A percentile compares a stretch with the other conserved stretches of the same genome.
These are phyloP conservation scores for Hymenoscyphus infarciens DNA, from an alignment of 2,329 filamentous ascomycete genomes.

Conservation along the genomic window DNA sequence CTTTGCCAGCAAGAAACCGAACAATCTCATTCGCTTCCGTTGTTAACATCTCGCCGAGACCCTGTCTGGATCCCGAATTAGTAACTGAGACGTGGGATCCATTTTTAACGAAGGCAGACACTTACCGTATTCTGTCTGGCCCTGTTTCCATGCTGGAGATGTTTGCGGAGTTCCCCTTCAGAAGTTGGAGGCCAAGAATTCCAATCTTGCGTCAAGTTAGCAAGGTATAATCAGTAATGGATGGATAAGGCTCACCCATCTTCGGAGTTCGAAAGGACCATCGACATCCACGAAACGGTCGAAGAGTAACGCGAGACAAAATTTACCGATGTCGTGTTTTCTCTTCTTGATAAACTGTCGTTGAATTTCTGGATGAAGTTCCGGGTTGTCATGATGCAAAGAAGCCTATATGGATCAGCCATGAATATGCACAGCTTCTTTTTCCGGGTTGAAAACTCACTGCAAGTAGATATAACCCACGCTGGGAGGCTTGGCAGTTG, in stretches of 20 bases:
- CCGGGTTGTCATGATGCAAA: neutral
- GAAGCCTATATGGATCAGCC: neutral
- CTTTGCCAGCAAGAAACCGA: conserved; percentile 25
- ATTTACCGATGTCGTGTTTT: conserved; percentile 24
- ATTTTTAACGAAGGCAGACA: neutral
- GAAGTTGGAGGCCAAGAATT: conserved; percentile 29
- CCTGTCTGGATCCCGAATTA: conserved; percentile 19
- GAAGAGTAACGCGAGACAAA: conserved; percentile 21
- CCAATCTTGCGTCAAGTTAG: conserved; percentile 25
- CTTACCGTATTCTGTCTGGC: conserved; percentile 27
- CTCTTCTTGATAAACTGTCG: conserved; percentile 6
- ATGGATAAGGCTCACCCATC: conserved; percentile 27
- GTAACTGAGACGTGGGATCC: neutral
- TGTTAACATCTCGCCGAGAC: conserved; percentile 24
- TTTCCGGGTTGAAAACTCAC: conserved; percentile 20
- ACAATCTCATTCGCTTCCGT: conserved; percentile 30
- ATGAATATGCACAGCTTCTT: neutral
- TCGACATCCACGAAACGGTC: conserved; percentile 22
- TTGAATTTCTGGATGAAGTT: neutral
- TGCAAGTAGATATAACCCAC: conserved; percentile 28
- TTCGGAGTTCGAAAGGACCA: conserved; percentile 19
- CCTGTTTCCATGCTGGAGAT: conserved; percentile 18
- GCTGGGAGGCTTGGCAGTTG: conserved; percentile 23
- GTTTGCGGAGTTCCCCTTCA: conserved; percentile 22
- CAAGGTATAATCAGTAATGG: neutral